Conservation (phyloP, 768 basidiomycete species). For the Nidularia sp. region DNA sequence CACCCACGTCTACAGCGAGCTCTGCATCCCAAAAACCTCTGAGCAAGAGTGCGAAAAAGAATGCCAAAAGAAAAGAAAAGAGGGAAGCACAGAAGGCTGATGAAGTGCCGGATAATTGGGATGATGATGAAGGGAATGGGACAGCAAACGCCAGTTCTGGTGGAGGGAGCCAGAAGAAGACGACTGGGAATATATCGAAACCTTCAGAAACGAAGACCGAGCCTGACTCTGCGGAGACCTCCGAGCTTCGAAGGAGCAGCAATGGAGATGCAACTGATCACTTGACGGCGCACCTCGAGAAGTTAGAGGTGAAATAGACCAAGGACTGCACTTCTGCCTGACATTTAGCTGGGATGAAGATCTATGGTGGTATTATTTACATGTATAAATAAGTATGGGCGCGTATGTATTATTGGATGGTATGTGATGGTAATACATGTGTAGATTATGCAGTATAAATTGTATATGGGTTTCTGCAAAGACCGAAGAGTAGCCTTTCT, state of each 20-base stretch:
- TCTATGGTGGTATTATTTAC: neutral
- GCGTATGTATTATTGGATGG: neutral
- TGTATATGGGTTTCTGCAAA: no score
- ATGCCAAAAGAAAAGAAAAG: slow-evolving; percentile 76
- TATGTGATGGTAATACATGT: neutral
- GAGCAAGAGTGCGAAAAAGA: slow-evolving; percentile 81
- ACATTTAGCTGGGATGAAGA: no score
- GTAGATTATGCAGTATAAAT: no score
- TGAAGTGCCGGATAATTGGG: slow-evolving; percentile 72
- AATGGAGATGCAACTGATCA: slow-evolving; percentile 8
- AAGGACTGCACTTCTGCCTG: no score
- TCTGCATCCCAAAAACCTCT: slow-evolving; percentile 37
- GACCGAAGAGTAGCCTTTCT: no score
- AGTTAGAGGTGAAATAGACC: no score
- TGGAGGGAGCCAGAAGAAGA: neutral
- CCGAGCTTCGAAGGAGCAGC: slow-evolving; percentile 17
- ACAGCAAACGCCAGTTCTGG: slow-evolving; percentile 17
- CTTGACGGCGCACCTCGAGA: neutral
- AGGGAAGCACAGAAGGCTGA: slow-evolving; percentile 51
- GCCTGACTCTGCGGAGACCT: no score
- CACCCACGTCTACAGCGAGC: slow-evolving; percentile 38
- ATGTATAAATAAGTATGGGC: neutral
- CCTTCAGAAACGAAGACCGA: neutral
- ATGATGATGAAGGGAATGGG: slow-evolving; percentile 50
- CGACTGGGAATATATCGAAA: no score